Evolutionary conservation across 73 alveolate genomes (phyloP).

Genomic region (Blepharisma japonicum): DNA sequence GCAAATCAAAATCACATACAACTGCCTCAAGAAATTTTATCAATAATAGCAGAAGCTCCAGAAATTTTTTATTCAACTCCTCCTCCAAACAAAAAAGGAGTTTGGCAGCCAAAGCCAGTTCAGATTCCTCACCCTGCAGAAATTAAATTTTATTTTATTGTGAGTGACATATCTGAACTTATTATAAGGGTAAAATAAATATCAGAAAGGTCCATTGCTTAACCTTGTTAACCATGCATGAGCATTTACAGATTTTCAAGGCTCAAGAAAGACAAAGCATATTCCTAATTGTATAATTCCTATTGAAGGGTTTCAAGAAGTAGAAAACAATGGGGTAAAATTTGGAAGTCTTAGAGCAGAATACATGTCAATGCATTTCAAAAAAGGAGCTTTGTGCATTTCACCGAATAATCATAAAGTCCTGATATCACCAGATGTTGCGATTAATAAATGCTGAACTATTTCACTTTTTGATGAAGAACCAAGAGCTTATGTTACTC

Average conservation of each 20-base stretch:
- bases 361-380: slow-evolving; percentile 28
- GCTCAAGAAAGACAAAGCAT: background rate
- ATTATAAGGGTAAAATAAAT: background rate
- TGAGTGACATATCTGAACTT: slow-evolving; percentile 16
- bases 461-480: background rate
- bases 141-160: slow-evolving; percentile 11
- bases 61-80: background rate
- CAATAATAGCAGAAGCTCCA: background rate
- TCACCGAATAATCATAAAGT: slow-evolving; percentile 31
- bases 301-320: slow-evolving; percentile 14
- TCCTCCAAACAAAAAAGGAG: slow-evolving; percentile 22
- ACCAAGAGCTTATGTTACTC: slow-evolving; percentile 16
- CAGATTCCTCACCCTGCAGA: background rate
- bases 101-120: background rate
- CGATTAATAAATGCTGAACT: background rate
- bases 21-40: background rate
- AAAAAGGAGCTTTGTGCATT: slow-evolving; percentile 1
- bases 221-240: slow-evolving; percentile 26
- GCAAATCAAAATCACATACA: background rate
- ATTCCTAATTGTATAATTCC: slow-evolving; percentile 9
- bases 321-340: background rate
- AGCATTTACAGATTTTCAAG: background rate
- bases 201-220: background rate
- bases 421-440: background rate
- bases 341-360: background rate